Evolutionary conservation across 2,329 filamentous ascomycete genomes (phyloP).

Genomic region (Ceratocystis colombiana): DNA sequence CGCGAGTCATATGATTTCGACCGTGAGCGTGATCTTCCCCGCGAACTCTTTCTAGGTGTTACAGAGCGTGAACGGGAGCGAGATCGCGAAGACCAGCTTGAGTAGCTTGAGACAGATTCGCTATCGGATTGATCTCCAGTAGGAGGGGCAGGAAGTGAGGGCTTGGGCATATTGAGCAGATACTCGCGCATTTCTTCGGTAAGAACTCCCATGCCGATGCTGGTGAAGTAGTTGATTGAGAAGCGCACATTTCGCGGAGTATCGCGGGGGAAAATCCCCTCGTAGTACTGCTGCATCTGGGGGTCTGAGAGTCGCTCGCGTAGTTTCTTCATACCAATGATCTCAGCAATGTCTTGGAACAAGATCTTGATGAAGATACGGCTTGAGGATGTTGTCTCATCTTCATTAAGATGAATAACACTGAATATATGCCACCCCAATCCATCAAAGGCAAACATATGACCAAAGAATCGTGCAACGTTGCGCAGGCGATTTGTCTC

Average conservation of each 20-base stretch:
- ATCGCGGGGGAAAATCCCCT: constrained; percentile 82
- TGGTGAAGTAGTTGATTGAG: constrained; percentile 98
- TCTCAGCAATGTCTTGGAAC: constrained; percentile 83
- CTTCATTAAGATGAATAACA: constrained; percentile 81
- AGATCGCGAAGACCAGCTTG: constrained; percentile 48
- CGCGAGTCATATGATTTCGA: constrained; percentile 25
- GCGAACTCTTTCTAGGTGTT: constrained; percentile 30
- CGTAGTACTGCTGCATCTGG: constrained; percentile 63
- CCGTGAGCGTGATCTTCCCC: constrained; percentile 27
- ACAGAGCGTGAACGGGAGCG: constrained; percentile 39
- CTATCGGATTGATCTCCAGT: constrained; percentile 52
- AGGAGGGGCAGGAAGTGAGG: constrained; percentile 59
- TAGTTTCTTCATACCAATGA: constrained; percentile 72
- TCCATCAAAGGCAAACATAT: constrained; percentile 76
- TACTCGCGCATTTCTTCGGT: constrained; percentile 93
- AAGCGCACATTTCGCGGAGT: constrained; percentile 86
- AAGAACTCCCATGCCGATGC: constrained; percentile 87
- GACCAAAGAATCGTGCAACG: constrained; percentile 88
- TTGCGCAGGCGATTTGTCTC: constrained; percentile 93
- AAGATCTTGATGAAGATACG: constrained; percentile 98
- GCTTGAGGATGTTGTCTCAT: constrained; percentile 90
- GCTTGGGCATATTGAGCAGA: constrained; percentile 81
- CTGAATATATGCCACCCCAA: constrained; percentile 87
- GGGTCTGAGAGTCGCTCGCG: constrained; percentile 69
- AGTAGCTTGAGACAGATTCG: constrained; percentile 67